Evolutionary conservation across 2,329 filamentous ascomycete species (phyloP), one percentile per base, ranked within the genome.

Genomic region (Penicillium sp.): DNA sequence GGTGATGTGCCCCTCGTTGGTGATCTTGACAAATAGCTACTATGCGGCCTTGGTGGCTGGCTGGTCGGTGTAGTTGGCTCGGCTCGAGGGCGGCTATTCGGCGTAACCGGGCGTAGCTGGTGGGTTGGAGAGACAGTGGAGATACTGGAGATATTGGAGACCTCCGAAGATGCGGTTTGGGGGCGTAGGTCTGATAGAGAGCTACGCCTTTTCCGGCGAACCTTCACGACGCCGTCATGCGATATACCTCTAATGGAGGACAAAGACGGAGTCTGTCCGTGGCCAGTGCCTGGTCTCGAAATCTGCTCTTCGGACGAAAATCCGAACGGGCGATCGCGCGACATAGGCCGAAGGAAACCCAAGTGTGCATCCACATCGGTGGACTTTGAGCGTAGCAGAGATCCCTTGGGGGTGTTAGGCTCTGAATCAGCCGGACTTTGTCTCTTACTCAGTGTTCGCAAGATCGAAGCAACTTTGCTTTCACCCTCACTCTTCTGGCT

Each of bases 371-470:
- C 87, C 53, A 86, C 80, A 68, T 96, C 92, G 41, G 91, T 90
- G 1, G 92, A 96, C 64, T 87, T 88, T 13, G 90, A 90, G 41
- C 91, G 85, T 55, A 83, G 80, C 35, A 91, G 74, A 1, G 85
- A 84, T 33, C 80, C 85, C 71, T 86, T 90, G 3, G 89, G 88
- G 39, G 91, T 73, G 71, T 84, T 90, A 16, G 83, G 78, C 87
- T 90, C 64, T 79, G 86, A 53, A 79, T 86, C 59, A 79, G 83
- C 82, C 75, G 65, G 83, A 76, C 53, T 88, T 82, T 79, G 83
- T 75, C 77, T 91, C 78, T 96, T 96, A 80, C 92, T 96, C 63
- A 96, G 78, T n/a, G 86, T 93, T 54, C 92, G 86, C 86, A 92
- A 92, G 22, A 96, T 86, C 0, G 91, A 93, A 43, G 87, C 82